Base-by-base conservation (phyloP, 1,284 basidiomycete genomes). In the Malassezia vespertilionis region DNA sequence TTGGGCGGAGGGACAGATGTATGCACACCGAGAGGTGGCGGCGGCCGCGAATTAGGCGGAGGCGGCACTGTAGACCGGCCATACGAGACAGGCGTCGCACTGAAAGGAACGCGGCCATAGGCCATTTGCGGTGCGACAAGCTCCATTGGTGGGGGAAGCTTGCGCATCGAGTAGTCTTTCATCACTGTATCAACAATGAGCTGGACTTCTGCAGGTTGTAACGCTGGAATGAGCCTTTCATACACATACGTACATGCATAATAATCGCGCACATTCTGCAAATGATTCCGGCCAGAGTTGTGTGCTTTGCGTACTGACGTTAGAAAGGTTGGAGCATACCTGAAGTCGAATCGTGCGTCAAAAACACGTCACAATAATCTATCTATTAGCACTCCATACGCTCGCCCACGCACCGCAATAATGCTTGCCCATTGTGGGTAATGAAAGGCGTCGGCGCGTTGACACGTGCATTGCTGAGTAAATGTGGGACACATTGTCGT, bases 131-230 rank as follows among this genome's bases (percentile, higher is more conserved):
- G 37, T 12, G 42, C 48, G 15, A 43, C 44, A 9, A 63, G 53
- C 30, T 60, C 60, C 26, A 53, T 46, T 14, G 61, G 60, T 46
- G 58, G 58, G 6, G 56, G 58, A 28, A 65, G 40, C 12, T 54
- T 50, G 4, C 52, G 51, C 17, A 52, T 36, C 72, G 95, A 87
- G 71, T 93, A 95, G 33, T 83, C 81, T 37, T 82, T 80, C 34
- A 86, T 86, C 71, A 97, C 89, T 71, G 89, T 86, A 77, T 96
- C 89, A 69, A 95, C 90, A 71, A 93, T 87, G 61, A 76, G 86
- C 73, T 96, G 90, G 11, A 90, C 86, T 72, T 91, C 88, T 75
- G 93, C 87, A 71, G 91, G 87, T 48, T 89, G 88, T 52, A 96
- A 79, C 4, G 85, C 87, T 89, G 56, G 9, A 34, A 11, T 4